Percentiles rank a stretch among this genome's conserved stretches.
Conservation (phyloP, 306 rosid species). For the Sicyos baderoa region DNA sequence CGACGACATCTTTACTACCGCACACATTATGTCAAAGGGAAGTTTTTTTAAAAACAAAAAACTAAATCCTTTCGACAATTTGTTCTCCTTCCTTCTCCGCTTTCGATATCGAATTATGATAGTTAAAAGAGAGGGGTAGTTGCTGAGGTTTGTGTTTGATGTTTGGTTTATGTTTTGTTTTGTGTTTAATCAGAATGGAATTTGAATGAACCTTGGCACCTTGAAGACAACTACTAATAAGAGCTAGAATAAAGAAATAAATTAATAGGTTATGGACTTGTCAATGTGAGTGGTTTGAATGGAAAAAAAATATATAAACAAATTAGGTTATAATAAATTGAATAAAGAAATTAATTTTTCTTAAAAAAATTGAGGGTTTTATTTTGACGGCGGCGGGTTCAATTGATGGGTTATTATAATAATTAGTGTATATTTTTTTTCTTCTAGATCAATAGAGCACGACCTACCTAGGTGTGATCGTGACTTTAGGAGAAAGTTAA, state of each 20-base stretch:
- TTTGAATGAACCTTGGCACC: neutral
- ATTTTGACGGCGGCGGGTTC: constrained; percentile 25
- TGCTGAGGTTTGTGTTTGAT: neutral
- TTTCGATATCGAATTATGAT: neutral
- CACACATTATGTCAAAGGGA: neutral
- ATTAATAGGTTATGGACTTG: neutral
- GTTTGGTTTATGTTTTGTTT: neutral
- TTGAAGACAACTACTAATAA: neutral
- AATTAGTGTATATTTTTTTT: too few relatives aligned
- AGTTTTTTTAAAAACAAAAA: neutral
- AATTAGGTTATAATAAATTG: neutral
- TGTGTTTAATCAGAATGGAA: neutral
- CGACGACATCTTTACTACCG: neutral
- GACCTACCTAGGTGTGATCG: neutral
- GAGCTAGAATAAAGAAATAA: too few relatives aligned
- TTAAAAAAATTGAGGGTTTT: constrained; percentile 16
- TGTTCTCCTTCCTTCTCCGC: neutral
- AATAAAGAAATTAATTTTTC: constrained; percentile 7
- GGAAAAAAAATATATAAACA: constrained; percentile 14
- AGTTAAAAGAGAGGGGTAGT: too few relatives aligned
- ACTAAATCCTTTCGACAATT: too few relatives aligned
- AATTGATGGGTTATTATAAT: neutral
- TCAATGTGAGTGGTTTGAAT: constrained; percentile 28
- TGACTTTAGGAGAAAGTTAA: too few relatives aligned
- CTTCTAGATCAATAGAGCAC: neutral